phyloP scores from a whole-genome alignment of 75 land plant species.

The Cryptomeria japonica region DNA sequence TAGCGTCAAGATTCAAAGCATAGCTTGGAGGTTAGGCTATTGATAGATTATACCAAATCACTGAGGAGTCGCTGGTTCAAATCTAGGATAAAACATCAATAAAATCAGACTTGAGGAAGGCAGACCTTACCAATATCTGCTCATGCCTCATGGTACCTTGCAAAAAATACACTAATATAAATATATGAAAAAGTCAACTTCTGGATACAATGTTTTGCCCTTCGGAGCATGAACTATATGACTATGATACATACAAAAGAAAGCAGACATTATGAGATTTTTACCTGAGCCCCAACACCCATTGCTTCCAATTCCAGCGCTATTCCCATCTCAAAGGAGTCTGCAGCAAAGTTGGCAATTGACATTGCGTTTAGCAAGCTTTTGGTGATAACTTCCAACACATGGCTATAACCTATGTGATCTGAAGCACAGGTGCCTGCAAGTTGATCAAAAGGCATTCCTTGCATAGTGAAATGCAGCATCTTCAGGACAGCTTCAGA shows the following conservation, averaged over 20 bases:
- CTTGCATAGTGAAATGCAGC: constrained; percentile 3
- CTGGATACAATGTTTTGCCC: no score
- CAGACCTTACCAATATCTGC: background rate
- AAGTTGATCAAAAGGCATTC: background rate
- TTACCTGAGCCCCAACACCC: background rate
- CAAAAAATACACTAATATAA: no score
- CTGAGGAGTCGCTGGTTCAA: background rate
- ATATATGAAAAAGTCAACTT: no score
- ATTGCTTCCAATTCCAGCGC: background rate
- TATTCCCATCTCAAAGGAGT: background rate
- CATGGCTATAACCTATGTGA: background rate
- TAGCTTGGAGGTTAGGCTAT: no score
- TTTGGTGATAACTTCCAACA: background rate
- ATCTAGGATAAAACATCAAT: background rate
- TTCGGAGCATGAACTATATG: background rate
- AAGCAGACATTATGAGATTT: background rate
- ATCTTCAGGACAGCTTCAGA: background rate
- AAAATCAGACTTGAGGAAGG: background rate
- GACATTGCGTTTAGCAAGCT: background rate
- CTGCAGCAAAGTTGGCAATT: background rate
- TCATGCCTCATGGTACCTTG: background rate
- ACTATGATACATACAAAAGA: background rate
- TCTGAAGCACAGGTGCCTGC: background rate
- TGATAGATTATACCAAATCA: no score
- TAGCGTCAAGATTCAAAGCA: no score